Base-by-base conservation (phyloP, 768 basidiomycete species). In the Termitomyces sp. region DNA sequence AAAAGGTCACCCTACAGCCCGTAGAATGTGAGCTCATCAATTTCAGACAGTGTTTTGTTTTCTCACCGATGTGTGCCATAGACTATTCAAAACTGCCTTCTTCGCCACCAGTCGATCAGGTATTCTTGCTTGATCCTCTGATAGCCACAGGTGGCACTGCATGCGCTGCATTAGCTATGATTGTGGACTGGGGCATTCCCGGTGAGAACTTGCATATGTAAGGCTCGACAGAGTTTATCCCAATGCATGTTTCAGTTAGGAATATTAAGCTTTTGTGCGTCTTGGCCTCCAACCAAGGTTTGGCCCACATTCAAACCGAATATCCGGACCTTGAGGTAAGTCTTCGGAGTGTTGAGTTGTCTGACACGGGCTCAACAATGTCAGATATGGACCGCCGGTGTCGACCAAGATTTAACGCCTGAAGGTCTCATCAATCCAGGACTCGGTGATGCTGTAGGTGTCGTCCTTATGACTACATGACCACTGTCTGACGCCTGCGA, bases 121-220 rank as follows among this genome's bases (percentile, higher is more conserved):
- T 94, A n/a, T 92, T 85, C 72, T 75, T 98, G 23, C 77, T 98
- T 30, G 96, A 98, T 63, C 96, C 96, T 17, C 73, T 98, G 32
- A 86, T 98, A 64, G 96, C 96, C 0, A 98, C 96, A 3, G 96
- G 94, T 51, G 91, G 93, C 11, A 98, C 96, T 4, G 93, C 91
- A 2, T 79, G 81, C 59, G 94, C 96, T 17, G 95, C 95, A 9
- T 68, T 98, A 54, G 66, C 80, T 50, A 98, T 97, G 92, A 79
- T 96, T 52, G 63, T 78, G 2, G 92, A 92, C 53, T 92, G 90
- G 91, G 90, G 91, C 28, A 78, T 91, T 62, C 76, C 86, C 16
- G 57, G 91, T 89, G 61, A 60, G 80, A 66, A 16, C 32, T 28
- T 27, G 48, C 17, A 42, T 17, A 46, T 28, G 30, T 46, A n/a